Evolutionary conservation across 164 flowering plant genomes (phyloP).

Genomic region (Nelumbo lutea): DNA sequence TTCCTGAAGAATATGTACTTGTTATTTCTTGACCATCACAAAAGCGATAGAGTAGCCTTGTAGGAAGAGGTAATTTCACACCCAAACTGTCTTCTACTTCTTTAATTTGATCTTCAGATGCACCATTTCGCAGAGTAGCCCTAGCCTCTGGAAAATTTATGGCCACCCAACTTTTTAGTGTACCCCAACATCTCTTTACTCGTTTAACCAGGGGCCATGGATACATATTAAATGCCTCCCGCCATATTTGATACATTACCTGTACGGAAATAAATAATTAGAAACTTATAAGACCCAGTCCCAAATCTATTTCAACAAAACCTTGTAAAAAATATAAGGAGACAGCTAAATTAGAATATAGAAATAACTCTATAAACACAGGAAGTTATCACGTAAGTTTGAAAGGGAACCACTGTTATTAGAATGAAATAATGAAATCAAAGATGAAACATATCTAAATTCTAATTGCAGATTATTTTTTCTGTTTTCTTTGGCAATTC

Average conservation of each 20-base stretch:
- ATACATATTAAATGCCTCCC: slow-evolving; percentile 58
- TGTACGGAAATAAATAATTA: slow-evolving; percentile 13
- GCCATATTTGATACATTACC: slow-evolving; percentile 70
- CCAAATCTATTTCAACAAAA: no score
- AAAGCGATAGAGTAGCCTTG: slow-evolving; percentile 78
- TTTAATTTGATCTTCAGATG: slow-evolving; percentile 63
- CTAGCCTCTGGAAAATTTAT: slow-evolving; percentile 46
- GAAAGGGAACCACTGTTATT: no score
- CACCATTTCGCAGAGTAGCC: slow-evolving; percentile 58
- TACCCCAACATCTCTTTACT: slow-evolving; percentile 54
- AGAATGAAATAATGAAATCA: not conserved
- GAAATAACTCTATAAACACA: no score
- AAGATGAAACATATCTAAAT: not conserved
- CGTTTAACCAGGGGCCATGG: slow-evolving; percentile 63
- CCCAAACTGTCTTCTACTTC: slow-evolving; percentile 46
- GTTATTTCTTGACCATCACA: slow-evolving; percentile 64
- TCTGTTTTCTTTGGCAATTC: no score
- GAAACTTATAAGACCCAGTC: not conserved
- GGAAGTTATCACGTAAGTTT: no score
- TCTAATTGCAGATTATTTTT: no score
- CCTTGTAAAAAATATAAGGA: no score
- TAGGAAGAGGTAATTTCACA: slow-evolving; percentile 75
- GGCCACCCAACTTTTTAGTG: slow-evolving; percentile 44
- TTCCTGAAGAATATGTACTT: slow-evolving; percentile 1
- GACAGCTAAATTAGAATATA: no score